Conservation (phyloP, 148 eudicot genomes). For the Vaccinium darrowii region DNA sequence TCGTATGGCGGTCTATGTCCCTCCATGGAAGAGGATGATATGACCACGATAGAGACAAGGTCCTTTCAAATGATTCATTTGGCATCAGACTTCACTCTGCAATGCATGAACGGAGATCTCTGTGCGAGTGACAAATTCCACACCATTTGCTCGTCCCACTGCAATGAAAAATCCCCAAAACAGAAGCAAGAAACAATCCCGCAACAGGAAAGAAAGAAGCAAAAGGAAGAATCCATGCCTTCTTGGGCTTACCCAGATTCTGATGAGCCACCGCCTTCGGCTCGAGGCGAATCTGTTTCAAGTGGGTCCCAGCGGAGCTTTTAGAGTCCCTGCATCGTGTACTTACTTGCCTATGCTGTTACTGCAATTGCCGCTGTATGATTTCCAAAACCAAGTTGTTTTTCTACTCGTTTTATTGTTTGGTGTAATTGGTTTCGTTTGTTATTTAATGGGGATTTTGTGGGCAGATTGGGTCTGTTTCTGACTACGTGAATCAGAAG, state of each 20-base stretch:
- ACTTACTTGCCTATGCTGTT: conserved; percentile 86
- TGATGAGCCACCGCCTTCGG: conserved; percentile 97
- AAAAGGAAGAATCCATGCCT: conserved; percentile 27
- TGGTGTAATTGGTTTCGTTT: background rate
- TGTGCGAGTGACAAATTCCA: no score
- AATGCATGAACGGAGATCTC: no score
- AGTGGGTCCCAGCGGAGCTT: conserved; percentile 34
- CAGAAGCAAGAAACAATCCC: no score
- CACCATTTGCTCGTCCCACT: no score
- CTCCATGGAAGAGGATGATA: no score
- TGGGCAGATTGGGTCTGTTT: conserved; percentile 74
- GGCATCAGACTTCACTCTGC: no score
- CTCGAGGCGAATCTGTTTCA: conserved; percentile 47
- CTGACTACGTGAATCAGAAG: conserved; percentile 75
- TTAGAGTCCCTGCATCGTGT: conserved; percentile 66
- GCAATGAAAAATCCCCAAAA: no score
- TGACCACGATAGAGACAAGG: no score
- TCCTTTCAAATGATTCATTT: no score
- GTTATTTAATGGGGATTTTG: background rate
- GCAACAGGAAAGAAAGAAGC: no score
- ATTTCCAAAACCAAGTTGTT: background rate
- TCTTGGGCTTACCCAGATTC: conserved; percentile 86
- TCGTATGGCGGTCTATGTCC: no score
- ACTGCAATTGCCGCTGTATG: conserved; percentile 95
- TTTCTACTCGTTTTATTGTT: background rate